phyloP scores from a whole-genome alignment of 1,284 basidiomycete species.

The Sphagnurus paluster region DNA sequence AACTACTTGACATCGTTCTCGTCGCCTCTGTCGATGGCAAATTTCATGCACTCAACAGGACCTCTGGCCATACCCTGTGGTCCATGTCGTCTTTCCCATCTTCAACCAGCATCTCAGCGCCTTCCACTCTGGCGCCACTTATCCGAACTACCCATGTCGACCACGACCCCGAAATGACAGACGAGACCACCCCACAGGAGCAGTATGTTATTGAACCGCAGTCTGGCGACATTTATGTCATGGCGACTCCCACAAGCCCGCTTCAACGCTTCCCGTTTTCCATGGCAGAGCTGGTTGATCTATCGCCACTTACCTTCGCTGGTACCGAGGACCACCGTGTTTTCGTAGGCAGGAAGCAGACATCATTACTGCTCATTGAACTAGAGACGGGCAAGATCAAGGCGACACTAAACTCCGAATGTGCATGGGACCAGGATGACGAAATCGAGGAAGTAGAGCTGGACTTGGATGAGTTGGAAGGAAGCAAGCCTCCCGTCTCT shows the following conservation, averaged over 20 bases:
- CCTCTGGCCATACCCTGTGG: constrained; percentile 77
- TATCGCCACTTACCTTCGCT: constrained; percentile 81
- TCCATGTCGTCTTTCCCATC: constrained; percentile 68
- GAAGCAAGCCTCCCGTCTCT: constrained; percentile 43
- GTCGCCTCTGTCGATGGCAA: constrained; percentile 90
- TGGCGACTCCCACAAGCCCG: constrained; percentile 61
- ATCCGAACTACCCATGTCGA: constrained; percentile 66
- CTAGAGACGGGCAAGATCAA: constrained; percentile 82
- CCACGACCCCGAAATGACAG: constrained; percentile 53
- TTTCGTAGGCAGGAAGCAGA: constrained; percentile 87
- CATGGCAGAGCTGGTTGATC: constrained; percentile 84
- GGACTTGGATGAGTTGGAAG: constrained; percentile 71
- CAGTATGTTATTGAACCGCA: constrained; percentile 91
- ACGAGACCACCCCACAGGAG: constrained; percentile 62
- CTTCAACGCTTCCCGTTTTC: constrained; percentile 83
- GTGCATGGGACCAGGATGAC: constrained; percentile 72
- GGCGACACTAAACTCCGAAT: constrained; percentile 74
- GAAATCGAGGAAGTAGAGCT: constrained; percentile 49
- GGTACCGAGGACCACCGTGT: constrained; percentile 66
- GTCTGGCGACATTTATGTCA: constrained; percentile 86
- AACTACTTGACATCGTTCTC: constrained; percentile 76
- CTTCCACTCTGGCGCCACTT: constrained; percentile 64
- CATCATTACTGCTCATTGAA: constrained; percentile 77
- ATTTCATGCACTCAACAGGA: constrained; percentile 84
- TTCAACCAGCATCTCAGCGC: constrained; percentile 38